phyloP scores from a whole-genome alignment of 306 rosid genomes.

The Acacia melanoxylon region DNA sequence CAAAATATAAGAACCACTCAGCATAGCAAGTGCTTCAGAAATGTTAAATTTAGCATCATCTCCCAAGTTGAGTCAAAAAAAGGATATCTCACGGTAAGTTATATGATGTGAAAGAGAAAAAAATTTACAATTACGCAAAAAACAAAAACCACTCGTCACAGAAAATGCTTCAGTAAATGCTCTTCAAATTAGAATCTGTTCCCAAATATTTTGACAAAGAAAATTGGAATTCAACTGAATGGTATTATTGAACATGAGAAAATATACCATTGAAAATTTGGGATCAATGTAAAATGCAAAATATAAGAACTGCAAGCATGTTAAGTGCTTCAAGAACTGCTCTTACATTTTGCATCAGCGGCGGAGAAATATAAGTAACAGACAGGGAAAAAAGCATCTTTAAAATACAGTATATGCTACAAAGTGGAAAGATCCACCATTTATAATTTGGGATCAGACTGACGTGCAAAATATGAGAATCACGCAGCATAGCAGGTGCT shows the following conservation, averaged over 20 bases:
- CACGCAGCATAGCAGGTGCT: slow-evolving; percentile 32
- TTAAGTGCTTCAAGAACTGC: background rate
- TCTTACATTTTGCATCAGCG: background rate
- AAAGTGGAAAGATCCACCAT: background rate
- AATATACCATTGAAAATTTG: background rate
- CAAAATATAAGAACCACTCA: slow-evolving; percentile 26
- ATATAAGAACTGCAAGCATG: background rate
- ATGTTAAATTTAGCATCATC: slow-evolving; percentile 18
- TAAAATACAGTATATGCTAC: background rate
- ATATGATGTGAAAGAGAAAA: background rate
- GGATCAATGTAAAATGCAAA: background rate
- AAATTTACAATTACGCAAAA: slow-evolving; percentile 34
- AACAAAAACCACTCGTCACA: slow-evolving; percentile 21
- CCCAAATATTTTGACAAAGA: background rate
- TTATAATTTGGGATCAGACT: background rate
- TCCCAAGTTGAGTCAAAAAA: background rate
- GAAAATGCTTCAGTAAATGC: slow-evolving; percentile 7
- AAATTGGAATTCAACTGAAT: background rate
- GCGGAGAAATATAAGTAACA: background rate
- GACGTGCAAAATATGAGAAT: background rate
- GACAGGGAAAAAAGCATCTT: background rate
- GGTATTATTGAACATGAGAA: background rate
- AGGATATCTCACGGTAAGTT: background rate
- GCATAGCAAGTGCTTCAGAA: slow-evolving; percentile 28
- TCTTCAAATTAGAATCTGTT: background rate